Conservation (phyloP, 139 green algal species). For the Parachlorella kessleri region DNA sequence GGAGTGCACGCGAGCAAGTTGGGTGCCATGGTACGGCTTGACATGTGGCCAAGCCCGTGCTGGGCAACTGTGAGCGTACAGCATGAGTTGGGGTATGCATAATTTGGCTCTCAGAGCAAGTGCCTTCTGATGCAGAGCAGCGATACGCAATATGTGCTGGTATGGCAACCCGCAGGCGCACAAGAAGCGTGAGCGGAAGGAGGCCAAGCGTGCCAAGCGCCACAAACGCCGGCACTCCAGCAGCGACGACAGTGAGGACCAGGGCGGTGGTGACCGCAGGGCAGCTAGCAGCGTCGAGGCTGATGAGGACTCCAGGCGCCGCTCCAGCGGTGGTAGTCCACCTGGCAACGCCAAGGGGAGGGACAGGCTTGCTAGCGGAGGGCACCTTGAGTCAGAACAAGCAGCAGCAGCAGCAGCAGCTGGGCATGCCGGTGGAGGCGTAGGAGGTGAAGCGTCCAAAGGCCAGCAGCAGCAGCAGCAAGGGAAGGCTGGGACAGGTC, state of each 20-base stretch:
- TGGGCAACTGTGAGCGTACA: background rate
- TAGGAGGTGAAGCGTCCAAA: too few relatives aligned
- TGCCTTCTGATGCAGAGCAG: background rate
- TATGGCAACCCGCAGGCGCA: constrained; percentile 5
- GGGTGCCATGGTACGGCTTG: background rate
- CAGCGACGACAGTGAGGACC: constrained; percentile 11
- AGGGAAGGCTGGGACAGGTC: constrained; percentile 6
- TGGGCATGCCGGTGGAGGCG: background rate
- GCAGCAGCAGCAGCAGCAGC: background rate
- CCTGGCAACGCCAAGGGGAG: background rate
- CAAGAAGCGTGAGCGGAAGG: constrained; percentile 1
- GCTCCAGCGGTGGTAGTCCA: background rate
- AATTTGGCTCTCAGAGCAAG: background rate
- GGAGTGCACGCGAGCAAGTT: background rate
- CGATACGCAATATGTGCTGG: background rate
- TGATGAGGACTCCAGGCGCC: background rate
- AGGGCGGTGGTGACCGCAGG: background rate
- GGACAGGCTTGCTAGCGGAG: background rate
- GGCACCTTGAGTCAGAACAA: background rate
- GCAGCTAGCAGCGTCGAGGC: background rate
- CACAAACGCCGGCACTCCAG: background rate
- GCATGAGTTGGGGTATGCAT: background rate
- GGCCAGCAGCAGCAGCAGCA: background rate
- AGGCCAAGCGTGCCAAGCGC: background rate
- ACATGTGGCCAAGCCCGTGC: background rate